phyloP scores from a whole-genome alignment of 805 yeast genomes.

The Candida coquimbonensis region DNA sequence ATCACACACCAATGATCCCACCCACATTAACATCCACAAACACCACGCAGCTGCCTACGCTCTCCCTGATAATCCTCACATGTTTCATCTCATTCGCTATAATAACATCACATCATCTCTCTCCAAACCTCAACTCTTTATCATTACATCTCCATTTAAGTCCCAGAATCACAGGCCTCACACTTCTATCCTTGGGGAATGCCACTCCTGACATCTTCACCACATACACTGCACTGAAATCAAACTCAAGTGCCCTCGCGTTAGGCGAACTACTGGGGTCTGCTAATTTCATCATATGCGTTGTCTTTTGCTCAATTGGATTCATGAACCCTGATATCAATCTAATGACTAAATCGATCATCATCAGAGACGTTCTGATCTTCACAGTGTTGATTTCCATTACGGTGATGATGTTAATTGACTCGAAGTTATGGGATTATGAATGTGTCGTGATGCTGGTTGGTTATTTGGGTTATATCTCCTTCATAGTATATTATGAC shows the following conservation, averaged over 20 bases:
- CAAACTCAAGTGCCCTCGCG: constrained; percentile 71
- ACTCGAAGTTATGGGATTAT: constrained; percentile 45
- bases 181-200: constrained; percentile 84
- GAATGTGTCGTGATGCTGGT: constrained; percentile 54
- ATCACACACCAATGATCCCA: no score
- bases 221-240: constrained; percentile 73
- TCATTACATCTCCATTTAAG: constrained; percentile 57
- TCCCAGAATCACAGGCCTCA: constrained; percentile 78
- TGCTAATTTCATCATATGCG: constrained; percentile 71
- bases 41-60: no score
- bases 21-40: no score
- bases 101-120: constrained; percentile 74
- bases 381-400: constrained; percentile 45
- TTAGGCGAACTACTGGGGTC: constrained; percentile 91
- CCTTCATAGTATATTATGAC: not conserved
- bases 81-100: constrained; percentile 59
- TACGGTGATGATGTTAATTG: constrained; percentile 44
- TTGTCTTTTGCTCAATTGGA: constrained; percentile 76
- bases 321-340: constrained; percentile 51
- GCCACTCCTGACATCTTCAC: constrained; percentile 87
- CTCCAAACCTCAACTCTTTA: constrained; percentile 69
- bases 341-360: constrained; percentile 31
- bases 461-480: constrained; percentile 54
- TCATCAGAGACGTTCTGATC: constrained; percentile 55
- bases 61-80: not conserved